A percentile compares a stretch with the other conserved stretches of the same genome.
Conservation (phyloP, 2,329 filamentous ascomycete species). For the Pyrenochaeta sp. region DNA sequence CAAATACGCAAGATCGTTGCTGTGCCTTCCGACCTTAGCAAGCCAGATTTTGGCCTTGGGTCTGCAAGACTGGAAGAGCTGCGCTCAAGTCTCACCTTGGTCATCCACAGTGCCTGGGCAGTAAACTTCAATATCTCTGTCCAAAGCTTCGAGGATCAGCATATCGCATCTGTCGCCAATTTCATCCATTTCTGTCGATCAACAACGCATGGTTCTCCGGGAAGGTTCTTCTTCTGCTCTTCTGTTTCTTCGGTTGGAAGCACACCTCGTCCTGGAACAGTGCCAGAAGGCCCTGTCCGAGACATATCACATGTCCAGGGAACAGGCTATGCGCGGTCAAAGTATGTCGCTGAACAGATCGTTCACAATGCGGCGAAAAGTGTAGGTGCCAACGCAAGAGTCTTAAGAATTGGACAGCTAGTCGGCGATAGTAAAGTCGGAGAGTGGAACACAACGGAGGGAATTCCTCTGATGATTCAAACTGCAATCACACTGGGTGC, state of each 20-base stretch:
- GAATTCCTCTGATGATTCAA: conserved; percentile 61
- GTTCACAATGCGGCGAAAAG: conserved; percentile 32
- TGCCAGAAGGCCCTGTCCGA: conserved; percentile 49
- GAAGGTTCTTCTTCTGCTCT: conserved; percentile 57
- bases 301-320: conserved; percentile 54
- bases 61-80: conserved; percentile 22
- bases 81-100: conserved; percentile 43
- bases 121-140: conserved; percentile 67
- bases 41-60: conserved; percentile 53
- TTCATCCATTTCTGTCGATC: conserved; percentile 53
- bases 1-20: conserved; percentile 42
- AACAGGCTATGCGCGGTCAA: conserved; percentile 63
- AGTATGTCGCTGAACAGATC: conserved; percentile 60
- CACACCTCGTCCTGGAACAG: conserved; percentile 46
- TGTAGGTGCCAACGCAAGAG: conserved; percentile 34
- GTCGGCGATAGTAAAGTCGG: conserved; percentile 57
- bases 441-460: conserved; percentile 61
- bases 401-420: conserved; percentile 57
- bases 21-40: conserved; percentile 53
- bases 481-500: conserved; percentile 57
- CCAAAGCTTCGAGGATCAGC: conserved; percentile 58
- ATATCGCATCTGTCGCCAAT: conserved; percentile 56
- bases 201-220: conserved; percentile 43
- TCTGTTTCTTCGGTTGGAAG: conserved; percentile 55
- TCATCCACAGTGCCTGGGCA: conserved; percentile 64